These are phyloP conservation scores for Lophiotrema nucula DNA, from an alignment of 495 filamentous ascomycete species.

Conservation along the genomic window DNA sequence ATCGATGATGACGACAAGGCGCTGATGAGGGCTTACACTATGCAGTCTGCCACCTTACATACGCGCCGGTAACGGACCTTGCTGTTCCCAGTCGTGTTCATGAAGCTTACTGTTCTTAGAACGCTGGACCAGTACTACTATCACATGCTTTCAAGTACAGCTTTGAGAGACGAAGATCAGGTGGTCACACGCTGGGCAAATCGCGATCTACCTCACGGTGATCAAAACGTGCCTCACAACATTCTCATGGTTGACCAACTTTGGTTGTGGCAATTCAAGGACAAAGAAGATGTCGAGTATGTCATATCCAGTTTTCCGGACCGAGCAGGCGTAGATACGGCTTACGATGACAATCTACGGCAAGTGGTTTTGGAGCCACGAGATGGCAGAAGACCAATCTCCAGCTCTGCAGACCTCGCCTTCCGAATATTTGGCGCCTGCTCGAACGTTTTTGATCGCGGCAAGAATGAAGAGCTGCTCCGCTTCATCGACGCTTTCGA, in stretches of 20 bases:
- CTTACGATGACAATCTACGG: background rate
- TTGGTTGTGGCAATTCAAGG: constrained; percentile 62
- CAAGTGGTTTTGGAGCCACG: background rate
- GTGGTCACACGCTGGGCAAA: constrained; percentile 60
- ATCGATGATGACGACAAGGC: constrained; percentile 1
- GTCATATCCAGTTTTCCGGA: constrained; percentile 65
- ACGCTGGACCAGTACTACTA: constrained; percentile 70
- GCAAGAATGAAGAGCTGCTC: constrained; percentile 55
- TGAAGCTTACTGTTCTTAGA: too few relatives aligned
- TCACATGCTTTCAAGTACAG: constrained; percentile 61
- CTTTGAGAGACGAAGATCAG: constrained; percentile 62
- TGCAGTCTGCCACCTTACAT: constrained; percentile 54
- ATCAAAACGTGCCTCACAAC: constrained; percentile 38
- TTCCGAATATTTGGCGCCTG: background rate
- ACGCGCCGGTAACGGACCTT: constrained; percentile 42
- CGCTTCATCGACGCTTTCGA: constrained; percentile 72
- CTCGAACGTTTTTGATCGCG: constrained; percentile 60
- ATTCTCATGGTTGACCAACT: constrained; percentile 72
- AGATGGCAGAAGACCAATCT: background rate
- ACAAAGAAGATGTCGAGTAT: constrained; percentile 39
- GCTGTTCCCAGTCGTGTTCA: too few relatives aligned
- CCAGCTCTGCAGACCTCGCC: background rate
- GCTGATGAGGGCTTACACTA: constrained; percentile 57
- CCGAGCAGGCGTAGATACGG: constrained; percentile 50
- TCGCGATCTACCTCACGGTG: background rate